Percentiles rank a stretch among this genome's conserved stretches.
These are phyloP conservation scores for Trichoderma guizhouense DNA, from an alignment of 2,329 filamentous ascomycete genomes.

Conservation along the genomic window DNA sequence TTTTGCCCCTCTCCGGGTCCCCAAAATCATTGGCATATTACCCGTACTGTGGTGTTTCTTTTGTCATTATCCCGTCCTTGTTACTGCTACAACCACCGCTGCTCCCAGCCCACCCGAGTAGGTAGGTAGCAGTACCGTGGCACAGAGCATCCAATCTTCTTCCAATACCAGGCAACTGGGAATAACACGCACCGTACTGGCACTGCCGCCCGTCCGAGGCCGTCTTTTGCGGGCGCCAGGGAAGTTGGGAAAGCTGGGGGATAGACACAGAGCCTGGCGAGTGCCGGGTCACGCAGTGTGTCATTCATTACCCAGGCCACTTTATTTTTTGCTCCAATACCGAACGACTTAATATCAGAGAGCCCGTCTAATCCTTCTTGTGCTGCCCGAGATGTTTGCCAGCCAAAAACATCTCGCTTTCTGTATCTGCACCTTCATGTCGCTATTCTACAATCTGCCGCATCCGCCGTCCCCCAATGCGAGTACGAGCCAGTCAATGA, in stretches of 20 bases:
- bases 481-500: conserved; percentile 10
- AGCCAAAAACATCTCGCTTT: not conserved
- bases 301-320: not conserved
- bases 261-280: not conserved
- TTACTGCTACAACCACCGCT: not conserved
- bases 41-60: not conserved
- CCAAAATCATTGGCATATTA: not conserved
- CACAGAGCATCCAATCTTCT: not conserved
- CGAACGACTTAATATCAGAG: too few relatives aligned
- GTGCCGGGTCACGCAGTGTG: not conserved
- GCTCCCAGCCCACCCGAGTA: not conserved
- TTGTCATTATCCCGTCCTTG: not conserved
- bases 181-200: not conserved
- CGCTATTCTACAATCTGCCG: not conserved
- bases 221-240: not conserved
- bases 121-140: not conserved
- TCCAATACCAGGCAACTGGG: not conserved
- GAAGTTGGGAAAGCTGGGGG: not conserved
- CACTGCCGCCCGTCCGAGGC: not conserved
- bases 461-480: not conserved
- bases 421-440: not conserved
- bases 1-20: not conserved
- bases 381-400: not conserved
- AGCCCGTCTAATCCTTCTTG: not conserved
- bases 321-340: not conserved